These are phyloP conservation scores for Cyclotella baltica DNA, from an alignment of 108 stramenopile species.

Conservation along the genomic window DNA sequence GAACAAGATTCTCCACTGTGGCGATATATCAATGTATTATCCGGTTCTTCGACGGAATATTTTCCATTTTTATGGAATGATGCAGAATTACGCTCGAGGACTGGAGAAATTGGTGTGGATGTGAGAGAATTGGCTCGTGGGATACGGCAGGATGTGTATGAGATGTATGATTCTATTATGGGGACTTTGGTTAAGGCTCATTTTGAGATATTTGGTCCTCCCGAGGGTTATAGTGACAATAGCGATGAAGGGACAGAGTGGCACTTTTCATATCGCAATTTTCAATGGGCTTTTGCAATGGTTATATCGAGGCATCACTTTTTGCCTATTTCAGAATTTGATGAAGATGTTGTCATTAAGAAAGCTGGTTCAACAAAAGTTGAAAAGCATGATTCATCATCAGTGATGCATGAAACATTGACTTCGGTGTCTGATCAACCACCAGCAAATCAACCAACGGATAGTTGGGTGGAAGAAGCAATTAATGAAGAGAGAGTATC, in stretches of 20 bases:
- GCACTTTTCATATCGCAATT: conserved; percentile 74
- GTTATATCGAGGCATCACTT: conserved; percentile 89
- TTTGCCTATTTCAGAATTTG: conserved; percentile 68
- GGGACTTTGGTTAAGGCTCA: conserved; percentile 55
- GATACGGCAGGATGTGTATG: conserved; percentile 68
- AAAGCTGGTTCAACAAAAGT: background rate
- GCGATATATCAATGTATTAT: conserved; percentile 67
- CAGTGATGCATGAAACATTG: conserved; percentile 34
- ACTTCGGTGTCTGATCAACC: conserved; percentile 46
- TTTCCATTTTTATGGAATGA: conserved; percentile 80
- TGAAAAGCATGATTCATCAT: conserved; percentile 10
- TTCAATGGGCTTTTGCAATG: conserved; percentile 89
- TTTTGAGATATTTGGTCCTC: conserved; percentile 70
- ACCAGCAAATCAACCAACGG: conserved; percentile 59
- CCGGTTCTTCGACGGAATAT: conserved; percentile 49
- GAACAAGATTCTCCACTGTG: conserved; percentile 57
- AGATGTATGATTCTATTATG: conserved; percentile 71
- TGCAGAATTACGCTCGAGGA: conserved; percentile 36
- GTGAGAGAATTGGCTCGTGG: conserved; percentile 62
- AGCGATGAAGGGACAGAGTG: conserved; percentile 57
- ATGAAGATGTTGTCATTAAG: conserved; percentile 14
- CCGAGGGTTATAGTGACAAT: conserved; percentile 15
- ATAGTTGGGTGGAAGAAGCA: conserved; percentile 56
- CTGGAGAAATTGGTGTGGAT: conserved; percentile 44
- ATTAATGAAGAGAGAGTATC: conserved; percentile 64